Evolutionary conservation across 306 rosid genomes (phyloP).

Genomic region (Begonia loranthoides): DNA sequence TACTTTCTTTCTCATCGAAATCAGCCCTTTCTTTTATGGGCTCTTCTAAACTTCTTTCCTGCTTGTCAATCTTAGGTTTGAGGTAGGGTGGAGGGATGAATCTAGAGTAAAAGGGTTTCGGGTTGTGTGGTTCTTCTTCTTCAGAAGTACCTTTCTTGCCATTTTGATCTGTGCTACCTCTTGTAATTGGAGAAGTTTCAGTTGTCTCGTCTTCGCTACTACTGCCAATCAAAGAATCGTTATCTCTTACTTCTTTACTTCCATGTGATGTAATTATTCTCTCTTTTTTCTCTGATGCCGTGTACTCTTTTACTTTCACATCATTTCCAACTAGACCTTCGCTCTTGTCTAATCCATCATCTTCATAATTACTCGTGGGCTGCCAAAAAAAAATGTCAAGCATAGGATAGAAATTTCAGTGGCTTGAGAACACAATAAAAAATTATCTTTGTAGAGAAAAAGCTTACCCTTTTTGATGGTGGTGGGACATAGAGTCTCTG

Average conservation of each 20-base stretch:
- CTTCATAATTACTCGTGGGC: not conserved
- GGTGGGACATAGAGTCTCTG: slow-evolving; percentile 28
- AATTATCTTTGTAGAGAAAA: not conserved
- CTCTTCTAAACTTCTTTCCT: slow-evolving; percentile 16
- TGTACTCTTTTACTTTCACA: not conserved
- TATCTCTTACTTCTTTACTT: slow-evolving; percentile 15
- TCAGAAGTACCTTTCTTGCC: slow-evolving; percentile 27
- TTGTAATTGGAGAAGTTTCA: slow-evolving; percentile 20
- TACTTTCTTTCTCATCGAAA: slow-evolving; percentile 16
- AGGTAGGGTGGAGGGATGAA: slow-evolving; percentile 55
- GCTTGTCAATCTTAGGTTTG: slow-evolving; percentile 22
- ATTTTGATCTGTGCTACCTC: slow-evolving; percentile 12
- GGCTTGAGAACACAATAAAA: not conserved
- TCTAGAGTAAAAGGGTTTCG: slow-evolving; percentile 24
- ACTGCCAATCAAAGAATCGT: slow-evolving; percentile 18
- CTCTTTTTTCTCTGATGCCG: slow-evolving; percentile 12
- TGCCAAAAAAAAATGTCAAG: not conserved
- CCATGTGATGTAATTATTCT: slow-evolving; percentile 1
- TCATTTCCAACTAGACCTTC: too few species aligned
- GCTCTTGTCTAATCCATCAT: too few species aligned
- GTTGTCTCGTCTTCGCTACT: slow-evolving; percentile 48
- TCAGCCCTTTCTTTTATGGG: slow-evolving; percentile 6
- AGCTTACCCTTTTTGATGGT: slow-evolving; percentile 27
- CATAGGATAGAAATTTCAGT: slow-evolving; percentile 5
- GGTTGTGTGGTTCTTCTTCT: slow-evolving; percentile 30